A percentile compares a stretch with the other conserved stretches of the same genome.
Evolutionary conservation across 2,329 filamentous ascomycete genomes (phyloP).

Genomic region (Trichoderma sp.): DNA sequence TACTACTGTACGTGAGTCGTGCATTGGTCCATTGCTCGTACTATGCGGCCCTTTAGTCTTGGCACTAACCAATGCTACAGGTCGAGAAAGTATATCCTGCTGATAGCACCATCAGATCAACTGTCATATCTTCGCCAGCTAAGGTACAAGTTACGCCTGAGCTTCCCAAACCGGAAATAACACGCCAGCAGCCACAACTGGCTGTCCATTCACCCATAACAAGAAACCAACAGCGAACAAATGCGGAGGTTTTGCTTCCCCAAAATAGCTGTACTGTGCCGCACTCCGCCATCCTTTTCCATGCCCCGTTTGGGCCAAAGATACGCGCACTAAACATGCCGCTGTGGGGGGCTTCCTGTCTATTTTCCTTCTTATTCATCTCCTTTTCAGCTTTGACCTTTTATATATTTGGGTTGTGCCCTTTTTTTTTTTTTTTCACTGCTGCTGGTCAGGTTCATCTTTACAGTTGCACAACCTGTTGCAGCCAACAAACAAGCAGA

Average conservation of each 20-base stretch:
- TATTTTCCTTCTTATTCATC: background rate
- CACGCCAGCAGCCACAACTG: background rate
- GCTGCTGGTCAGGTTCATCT: background rate
- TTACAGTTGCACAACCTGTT: background rate
- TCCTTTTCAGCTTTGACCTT: background rate
- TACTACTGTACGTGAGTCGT: background rate
- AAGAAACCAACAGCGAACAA: background rate
- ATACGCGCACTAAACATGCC: conserved; percentile 15
- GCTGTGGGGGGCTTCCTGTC: conserved; percentile 2
- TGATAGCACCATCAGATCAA: background rate
- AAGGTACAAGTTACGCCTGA: conserved; percentile 9
- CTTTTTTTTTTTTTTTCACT: background rate
- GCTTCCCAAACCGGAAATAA: conserved; percentile 4
- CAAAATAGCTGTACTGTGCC: background rate
- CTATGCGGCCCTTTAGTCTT: background rate
- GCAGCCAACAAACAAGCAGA: background rate
- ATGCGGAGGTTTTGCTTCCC: conserved; percentile 14
- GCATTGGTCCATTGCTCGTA: background rate
- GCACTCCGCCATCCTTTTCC: background rate
- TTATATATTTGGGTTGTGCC: background rate
- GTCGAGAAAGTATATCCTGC: background rate
- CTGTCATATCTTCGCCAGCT: background rate
- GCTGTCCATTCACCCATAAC: background rate
- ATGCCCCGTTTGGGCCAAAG: conserved; percentile 22
- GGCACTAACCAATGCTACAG: background rate